Conservation (phyloP, 306 rosid genomes). For the Leucaena leucocephala region DNA sequence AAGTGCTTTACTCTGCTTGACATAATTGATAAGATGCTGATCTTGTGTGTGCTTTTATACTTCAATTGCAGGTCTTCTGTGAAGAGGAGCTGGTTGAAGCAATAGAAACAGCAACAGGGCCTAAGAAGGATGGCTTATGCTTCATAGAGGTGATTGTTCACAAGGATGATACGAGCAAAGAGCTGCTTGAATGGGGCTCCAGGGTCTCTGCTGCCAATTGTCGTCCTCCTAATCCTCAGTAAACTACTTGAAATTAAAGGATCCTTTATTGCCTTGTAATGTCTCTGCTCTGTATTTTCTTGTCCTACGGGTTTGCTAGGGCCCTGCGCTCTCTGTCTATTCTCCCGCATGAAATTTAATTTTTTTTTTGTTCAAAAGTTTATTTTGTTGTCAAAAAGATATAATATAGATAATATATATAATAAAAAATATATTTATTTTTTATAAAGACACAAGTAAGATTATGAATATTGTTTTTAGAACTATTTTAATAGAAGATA, state of each 20-base stretch:
- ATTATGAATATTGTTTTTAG: too few species aligned
- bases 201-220: slow-evolving; percentile 51
- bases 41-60: too few species aligned
- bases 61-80: slow-evolving; percentile 48
- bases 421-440: too few species aligned
- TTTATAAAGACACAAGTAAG: too few species aligned
- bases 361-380: background rate
- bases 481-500: too few species aligned
- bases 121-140: slow-evolving; percentile 54
- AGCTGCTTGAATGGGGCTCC: slow-evolving; percentile 66
- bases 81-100: slow-evolving; percentile 68
- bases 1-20: too few species aligned
- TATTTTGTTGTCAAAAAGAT: too few species aligned
- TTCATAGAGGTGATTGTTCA: slow-evolving; percentile 66
- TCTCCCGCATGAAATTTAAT: background rate
- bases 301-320: background rate
- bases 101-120: slow-evolving; percentile 50
- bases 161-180: slow-evolving; percentile 74
- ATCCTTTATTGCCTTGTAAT: background rate
- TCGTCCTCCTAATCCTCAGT: slow-evolving; percentile 52
- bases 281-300: background rate
- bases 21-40: too few species aligned
- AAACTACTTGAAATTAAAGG: background rate
- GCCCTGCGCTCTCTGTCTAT: background rate
- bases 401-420: too few species aligned